Evolutionary conservation across 805 yeast genomes (phyloP).

Genomic region (Nakazawaea ernobii): DNA sequence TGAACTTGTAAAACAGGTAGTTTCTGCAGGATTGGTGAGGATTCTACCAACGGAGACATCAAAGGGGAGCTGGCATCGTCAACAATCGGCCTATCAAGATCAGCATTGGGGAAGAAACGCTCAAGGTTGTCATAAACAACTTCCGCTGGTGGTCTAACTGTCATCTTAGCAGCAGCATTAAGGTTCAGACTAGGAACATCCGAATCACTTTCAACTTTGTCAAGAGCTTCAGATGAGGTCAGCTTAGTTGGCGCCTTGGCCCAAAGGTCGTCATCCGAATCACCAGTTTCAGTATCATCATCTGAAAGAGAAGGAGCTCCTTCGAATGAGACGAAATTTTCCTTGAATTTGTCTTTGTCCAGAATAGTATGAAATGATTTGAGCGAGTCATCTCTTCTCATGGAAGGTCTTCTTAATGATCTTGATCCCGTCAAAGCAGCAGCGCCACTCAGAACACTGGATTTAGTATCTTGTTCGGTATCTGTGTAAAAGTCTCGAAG

Average conservation of each 20-base stretch:
- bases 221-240: constrained; percentile 6
- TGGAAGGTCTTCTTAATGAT: not conserved
- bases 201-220: not conserved
- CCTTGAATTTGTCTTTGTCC: constrained; percentile 54
- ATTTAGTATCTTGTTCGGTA: not conserved
- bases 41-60: constrained; percentile 36
- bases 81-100: constrained; percentile 85
- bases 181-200: not conserved
- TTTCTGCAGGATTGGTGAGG: constrained; percentile 9
- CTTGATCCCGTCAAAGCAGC: not conserved
- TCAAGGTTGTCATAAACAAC: constrained; percentile 90
- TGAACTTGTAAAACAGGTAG: not conserved
- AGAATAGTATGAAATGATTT: constrained; percentile 15
- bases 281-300: constrained; percentile 26
- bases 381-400: constrained; percentile 10
- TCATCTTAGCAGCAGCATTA: constrained; percentile 27
- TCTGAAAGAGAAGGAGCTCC: constrained; percentile 52
- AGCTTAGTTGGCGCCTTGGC: constrained; percentile 38
- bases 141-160: constrained; percentile 92
- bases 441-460: not conserved
- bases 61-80: constrained; percentile 63
- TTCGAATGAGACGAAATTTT: constrained; percentile 69
- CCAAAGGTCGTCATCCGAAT: constrained; percentile 56
- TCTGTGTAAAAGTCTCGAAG: not conserved
- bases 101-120: constrained; percentile 85